Percentiles rank a stretch among this genome's conserved stretches.
Conservation (phyloP, 2,329 filamentous ascomycete species). For the Chrysosporium queenslandicum region DNA sequence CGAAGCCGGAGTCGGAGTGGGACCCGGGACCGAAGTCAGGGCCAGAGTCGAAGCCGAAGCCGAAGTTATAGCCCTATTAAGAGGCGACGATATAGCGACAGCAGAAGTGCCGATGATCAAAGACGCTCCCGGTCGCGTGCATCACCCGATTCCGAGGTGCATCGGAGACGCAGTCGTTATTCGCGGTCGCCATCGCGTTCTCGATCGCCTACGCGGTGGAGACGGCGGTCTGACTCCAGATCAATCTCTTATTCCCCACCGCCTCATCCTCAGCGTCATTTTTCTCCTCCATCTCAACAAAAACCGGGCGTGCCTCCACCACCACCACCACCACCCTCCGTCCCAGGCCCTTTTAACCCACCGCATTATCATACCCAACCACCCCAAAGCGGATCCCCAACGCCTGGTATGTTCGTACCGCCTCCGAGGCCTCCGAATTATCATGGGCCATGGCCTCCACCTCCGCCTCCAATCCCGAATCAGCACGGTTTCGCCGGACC, state of each 20-base stretch:
- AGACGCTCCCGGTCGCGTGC: slow-evolving; percentile 23
- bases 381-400: slow-evolving; percentile 2
- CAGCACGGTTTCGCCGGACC: slow-evolving; percentile 8
- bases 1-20: slow-evolving; percentile 38
- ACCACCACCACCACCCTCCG: neutral
- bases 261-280: slow-evolving; percentile 19
- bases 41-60: no score
- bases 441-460: slow-evolving; percentile 31
- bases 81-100: slow-evolving; percentile 34
- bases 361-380: slow-evolving; percentile 13
- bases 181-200: slow-evolving; percentile 25
- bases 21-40: slow-evolving; percentile 41
- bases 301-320: slow-evolving; percentile 9
- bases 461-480: slow-evolving; percentile 23
- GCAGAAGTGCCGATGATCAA: slow-evolving; percentile 25
- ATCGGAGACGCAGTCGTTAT: slow-evolving; percentile 17
- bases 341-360: slow-evolving; percentile 3
- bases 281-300: slow-evolving; percentile 19
- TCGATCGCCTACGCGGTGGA: slow-evolving; percentile 21
- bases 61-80: slow-evolving; percentile 34
- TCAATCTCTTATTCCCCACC: slow-evolving; percentile 29
- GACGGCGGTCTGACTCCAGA: slow-evolving; percentile 21
- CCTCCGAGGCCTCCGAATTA: slow-evolving; percentile 29
- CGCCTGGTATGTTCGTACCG: slow-evolving; percentile 17
- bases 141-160: slow-evolving; percentile 23